Percentiles rank a stretch among this genome's conserved stretches.
Evolutionary conservation across 495 filamentous ascomycete species (phyloP).

Genomic region (Cercophora newfieldiana): DNA sequence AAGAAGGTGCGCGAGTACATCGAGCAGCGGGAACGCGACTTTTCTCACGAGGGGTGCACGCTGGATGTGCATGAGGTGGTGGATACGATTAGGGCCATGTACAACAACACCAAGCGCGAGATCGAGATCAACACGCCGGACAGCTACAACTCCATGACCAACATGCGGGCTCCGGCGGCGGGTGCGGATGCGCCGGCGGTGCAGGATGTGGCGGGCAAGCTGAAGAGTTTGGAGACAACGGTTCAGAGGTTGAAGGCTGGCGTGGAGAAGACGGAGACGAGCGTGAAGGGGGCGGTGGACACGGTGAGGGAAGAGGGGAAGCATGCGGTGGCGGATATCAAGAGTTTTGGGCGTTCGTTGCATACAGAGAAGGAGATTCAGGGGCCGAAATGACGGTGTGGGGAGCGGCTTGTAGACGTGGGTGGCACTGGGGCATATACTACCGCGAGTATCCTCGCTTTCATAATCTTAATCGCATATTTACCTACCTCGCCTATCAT

Average conservation of each 20-base stretch:
- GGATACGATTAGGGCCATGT: constrained; percentile 6
- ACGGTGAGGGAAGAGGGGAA: neutral
- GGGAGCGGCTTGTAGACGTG: neutral
- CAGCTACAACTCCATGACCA: constrained; percentile 8
- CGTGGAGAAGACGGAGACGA: neutral
- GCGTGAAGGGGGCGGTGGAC: neutral
- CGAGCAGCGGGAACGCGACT: constrained; percentile 15
- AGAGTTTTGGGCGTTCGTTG: neutral
- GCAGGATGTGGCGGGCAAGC: neutral
- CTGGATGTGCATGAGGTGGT: constrained; percentile 13
- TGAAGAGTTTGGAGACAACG: neutral
- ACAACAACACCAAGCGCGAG: constrained; percentile 4
- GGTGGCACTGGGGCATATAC: neutral
- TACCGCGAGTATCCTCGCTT: too few relatives aligned
- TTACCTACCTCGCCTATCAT: too few relatives aligned
- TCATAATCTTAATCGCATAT: too few relatives aligned
- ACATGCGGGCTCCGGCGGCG: neutral
- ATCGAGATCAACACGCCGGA: constrained; percentile 15
- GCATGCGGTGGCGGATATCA: neutral
- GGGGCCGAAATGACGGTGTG: neutral
- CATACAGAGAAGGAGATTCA: neutral
- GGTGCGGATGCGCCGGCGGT: neutral
- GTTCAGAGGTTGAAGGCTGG: neutral
- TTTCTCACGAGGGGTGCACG: constrained; percentile 7
- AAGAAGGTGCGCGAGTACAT: constrained; percentile 16